Evolutionary conservation across 2,329 filamentous ascomycete genomes (phyloP), one percentile per base, ranked within the genome.

Genomic region (Fusarium tanahbumbuense): DNA sequence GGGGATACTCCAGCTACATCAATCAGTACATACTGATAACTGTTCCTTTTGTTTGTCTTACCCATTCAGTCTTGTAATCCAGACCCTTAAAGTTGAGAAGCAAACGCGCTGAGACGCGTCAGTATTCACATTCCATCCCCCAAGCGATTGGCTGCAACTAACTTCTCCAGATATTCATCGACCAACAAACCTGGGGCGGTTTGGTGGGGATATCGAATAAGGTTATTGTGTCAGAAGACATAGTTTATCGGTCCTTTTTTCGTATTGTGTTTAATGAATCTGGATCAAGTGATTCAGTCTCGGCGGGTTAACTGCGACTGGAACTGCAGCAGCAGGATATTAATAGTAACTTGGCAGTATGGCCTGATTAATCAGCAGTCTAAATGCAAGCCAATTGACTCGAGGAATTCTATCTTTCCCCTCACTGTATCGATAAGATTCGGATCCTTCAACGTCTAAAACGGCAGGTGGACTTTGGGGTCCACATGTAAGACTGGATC

Each of bases 151-250:
- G 7, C 1, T 2, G 4, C 3, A 13, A 57, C 64, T 44, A 12
- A 71, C 68, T 71, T 30, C 68, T 67, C 69, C 69, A 72, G 1
- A 45, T 69, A 7, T 72, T 72, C 69, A 71, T 72, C 3, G 69
- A 72, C 69, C 69, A 72, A 49, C 69, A 69, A 3, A 55, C 47
- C 27, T 53, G 60, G 13, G 68, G 69, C 30, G 47, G 42, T 9
- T n/a, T 63, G 23, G 55, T 64, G 8, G 69, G 69, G 4, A 72
- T 72, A 3, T 72, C 69, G 4, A 72, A 60, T 4, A 72, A 54
- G 0, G 47, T 71, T 8, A 66, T 63, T 1, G 23, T 49, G 1
- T 25, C 30, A 1, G 41, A 53, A 5, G 60, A 34, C 68, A 71
- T 71, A 12, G 15, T 6, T 53, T 42, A 27, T 28, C 49, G 34